Evolutionary conservation across 306 rosid species (phyloP), one percentile per base, ranked within the genome.

Genomic region (Hylodesmum podocarpum): DNA sequence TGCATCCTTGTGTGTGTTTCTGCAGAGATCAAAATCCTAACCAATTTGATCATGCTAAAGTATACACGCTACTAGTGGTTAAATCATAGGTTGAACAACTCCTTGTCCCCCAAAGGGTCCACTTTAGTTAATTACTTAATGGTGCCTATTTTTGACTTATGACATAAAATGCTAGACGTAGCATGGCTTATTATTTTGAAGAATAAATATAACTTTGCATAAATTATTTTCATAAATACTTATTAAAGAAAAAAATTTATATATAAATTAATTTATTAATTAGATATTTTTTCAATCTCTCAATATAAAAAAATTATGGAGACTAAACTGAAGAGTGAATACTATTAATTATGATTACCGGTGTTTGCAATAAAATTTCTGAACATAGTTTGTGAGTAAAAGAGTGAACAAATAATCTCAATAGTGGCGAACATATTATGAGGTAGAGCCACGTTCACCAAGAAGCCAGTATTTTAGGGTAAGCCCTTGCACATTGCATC

Each of bases 61-160:
- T 78, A 51, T 66, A 47, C 80, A 78, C 55, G 73, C 72, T 47
- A 80, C n/a, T 53, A 18, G 46, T 79, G 70, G 81, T 75, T 70
- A 75, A 83, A 83, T 85, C 80, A 83, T 85, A 58, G 37, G 44
- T 34, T 71, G 85, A 80, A 85, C 85, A 62, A 65, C 87, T 33
- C 27, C 39, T 63, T 86, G 90, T 90, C 66, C 66, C 87, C 44
- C 49, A 8, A 40, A 22, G 44, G 53, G 62, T 43, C 71, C 69
- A 69, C 55, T 43, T 78, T 25, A 5, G 50, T 51, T 50, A 39
- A 76, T 70, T 37, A 16, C 75, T 61, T 36, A 8, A 63, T 43
- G 55, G 33, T 37, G 65, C 72, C 18, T 33, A 18, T 39, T 31
- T 46, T 80, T 34, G 40, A 66, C 76, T 65, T 19, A 29, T 62